These are phyloP conservation scores for Phlegmacium glaucopus DNA, from an alignment of 768 basidiomycete species.

Conservation along the genomic window DNA sequence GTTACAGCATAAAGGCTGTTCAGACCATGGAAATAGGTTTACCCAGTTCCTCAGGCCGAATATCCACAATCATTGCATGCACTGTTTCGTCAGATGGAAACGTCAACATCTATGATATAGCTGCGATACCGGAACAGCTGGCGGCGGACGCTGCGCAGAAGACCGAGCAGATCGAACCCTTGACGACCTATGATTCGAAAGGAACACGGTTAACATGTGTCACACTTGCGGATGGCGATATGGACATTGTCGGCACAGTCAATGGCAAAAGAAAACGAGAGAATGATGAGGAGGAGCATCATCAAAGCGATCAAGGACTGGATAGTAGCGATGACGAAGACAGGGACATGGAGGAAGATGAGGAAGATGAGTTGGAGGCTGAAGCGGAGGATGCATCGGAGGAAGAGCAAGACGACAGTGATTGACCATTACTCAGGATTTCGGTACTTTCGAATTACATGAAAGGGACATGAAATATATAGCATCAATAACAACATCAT, in stretches of 20 bases:
- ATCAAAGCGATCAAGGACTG: slow-evolving; percentile 24
- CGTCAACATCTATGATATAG: slow-evolving; percentile 73
- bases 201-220: slow-evolving; percentile 81
- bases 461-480: too few relatives aligned
- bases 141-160: slow-evolving; percentile 7
- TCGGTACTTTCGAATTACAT: too few relatives aligned
- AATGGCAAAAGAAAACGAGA: slow-evolving; percentile 22
- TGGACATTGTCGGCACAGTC: slow-evolving; percentile 6
- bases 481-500: too few relatives aligned
- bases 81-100: slow-evolving; percentile 91
- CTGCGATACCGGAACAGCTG: slow-evolving; percentile 34
- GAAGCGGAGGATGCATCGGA: slow-evolving; percentile 26
- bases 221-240: slow-evolving; percentile 31
- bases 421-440: too few relatives aligned
- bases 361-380: slow-evolving; percentile 24
- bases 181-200: slow-evolving; percentile 76
- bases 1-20: slow-evolving; percentile 73
- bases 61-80: slow-evolving; percentile 59
- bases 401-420: too few relatives aligned
- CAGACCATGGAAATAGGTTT: slow-evolving; percentile 62
- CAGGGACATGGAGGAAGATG: slow-evolving; percentile 21
- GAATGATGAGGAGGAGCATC: slow-evolving; percentile 27
- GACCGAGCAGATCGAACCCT: slow-evolving; percentile 44
- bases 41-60: slow-evolving; percentile 32
- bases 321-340: slow-evolving; percentile 7